Percentiles rank a stretch among this genome's conserved stretches.
Evolutionary conservation across 306 rosid genomes (phyloP).

Genomic region (Inga laurina): DNA sequence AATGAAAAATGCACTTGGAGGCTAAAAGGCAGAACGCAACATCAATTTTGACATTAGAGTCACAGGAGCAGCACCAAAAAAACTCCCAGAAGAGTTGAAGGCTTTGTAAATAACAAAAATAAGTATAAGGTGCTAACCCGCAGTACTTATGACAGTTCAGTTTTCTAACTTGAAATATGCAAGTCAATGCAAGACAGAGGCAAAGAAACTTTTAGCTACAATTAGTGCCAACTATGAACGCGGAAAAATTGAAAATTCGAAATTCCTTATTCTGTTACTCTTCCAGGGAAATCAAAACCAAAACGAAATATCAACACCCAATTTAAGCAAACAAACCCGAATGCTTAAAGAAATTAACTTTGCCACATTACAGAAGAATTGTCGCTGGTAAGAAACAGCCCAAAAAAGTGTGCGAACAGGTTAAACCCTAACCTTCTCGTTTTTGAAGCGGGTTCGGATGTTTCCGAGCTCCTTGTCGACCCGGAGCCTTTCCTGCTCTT

Average conservation of each 20-base stretch:
- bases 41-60: slow-evolving; percentile 22
- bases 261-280: neutral
- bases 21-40: neutral
- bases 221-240: neutral
- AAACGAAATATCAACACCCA: slow-evolving; percentile 14
- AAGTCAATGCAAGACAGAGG: neutral
- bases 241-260: neutral
- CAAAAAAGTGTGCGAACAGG: neutral
- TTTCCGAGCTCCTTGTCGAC: slow-evolving; percentile 99
- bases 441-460: slow-evolving; percentile 94
- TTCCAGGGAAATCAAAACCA: neutral
- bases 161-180: neutral
- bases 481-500: slow-evolving; percentile 95
- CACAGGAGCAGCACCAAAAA: neutral
- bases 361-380: neutral
- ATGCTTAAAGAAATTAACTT: slow-evolving; percentile 5
- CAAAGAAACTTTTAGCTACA: neutral
- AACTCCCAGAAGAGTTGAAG: neutral
- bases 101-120: neutral
- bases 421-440: slow-evolving; percentile 84
- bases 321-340: slow-evolving; percentile 17
- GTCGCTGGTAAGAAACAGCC: neutral
- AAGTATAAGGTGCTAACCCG: neutral
- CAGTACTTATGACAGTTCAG: neutral
- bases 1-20: slow-evolving; percentile 1